Evolutionary conservation across 2,329 filamentous ascomycete species (phyloP), one percentile per base, ranked within the genome.

Genomic region (Monosporascus sp.): DNA sequence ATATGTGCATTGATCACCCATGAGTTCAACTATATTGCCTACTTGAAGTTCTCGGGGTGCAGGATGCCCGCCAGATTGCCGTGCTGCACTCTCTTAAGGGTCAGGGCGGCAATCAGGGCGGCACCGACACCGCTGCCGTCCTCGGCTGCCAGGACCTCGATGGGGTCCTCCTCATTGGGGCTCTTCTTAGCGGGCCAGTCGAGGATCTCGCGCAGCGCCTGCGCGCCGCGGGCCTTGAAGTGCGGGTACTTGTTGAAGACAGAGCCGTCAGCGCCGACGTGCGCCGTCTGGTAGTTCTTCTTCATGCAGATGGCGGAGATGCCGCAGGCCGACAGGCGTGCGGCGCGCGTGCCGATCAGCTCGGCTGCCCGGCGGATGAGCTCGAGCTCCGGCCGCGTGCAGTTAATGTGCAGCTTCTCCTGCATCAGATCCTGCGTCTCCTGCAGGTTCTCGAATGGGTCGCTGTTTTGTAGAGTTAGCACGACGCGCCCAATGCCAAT

Each of bases 191-290:
- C 84, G 3, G 88, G 84, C 92, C 93, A 97, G 77, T 96, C 93
- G 38, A 99, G 84, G 61, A 99, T 97, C 78, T 99, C 94, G 52
- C 90, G 86, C 51, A 99, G 82, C 27, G 94, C 94, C 70, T 87
- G 81, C 16, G 94, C 93, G 52, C 93, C 92, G 52, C 94, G 88
- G 54, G 86, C 84, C 80, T 97, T 97, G 83, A 99, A 99, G 75
- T 96, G 89, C 14, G 94, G 94, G 76, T 99, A 99, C 73, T 97
- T 97, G 81, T 96, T 97, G 79, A 99, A 99, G 52, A 99, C 93
- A 19, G 90, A 96, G 38, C 94, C 94, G 69, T 99, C 94, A 50
- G 94, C 94, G 64, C 94, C 94, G 43, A 99, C 94, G 72, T 97
- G 94, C 77, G 90, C 96, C 38, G 83, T 81, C 67, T 88, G 76